Evolutionary conservation across 106 monocot species (phyloP), one percentile per base, ranked within the genome.

Genomic region (Chionographis japonica): DNA sequence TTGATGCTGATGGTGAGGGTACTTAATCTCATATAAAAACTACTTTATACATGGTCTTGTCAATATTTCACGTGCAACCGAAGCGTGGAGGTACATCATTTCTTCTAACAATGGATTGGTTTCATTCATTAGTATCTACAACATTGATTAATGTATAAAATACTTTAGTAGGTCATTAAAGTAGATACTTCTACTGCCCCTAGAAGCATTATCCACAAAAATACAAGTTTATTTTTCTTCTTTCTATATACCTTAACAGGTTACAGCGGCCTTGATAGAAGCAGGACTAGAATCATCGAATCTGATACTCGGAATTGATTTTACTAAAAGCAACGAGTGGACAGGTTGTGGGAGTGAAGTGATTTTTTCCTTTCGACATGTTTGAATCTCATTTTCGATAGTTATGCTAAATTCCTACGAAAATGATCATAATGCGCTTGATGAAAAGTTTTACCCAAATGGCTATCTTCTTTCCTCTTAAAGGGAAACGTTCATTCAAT

Each of bases 321-420:
- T 91, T 68, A 91, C 91, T 38, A 91, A 85, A 72, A 91, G 91
- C 74, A 91, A 87, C n/a, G 87, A 87, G 54, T 87, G 87, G 87
- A 80, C 87, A 76, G 86, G 86, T 87, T 55, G 8, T 14, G 59
- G 12, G 52, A 60, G 20, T 54, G 43, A 39, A 56, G 16, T 16
- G 13, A 13, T 46, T 41, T 43, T 40, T 43, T 8, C 9, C 16
- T 3, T 39, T 58, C 20, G 7, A 11, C 15, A 27, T 14, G 36
- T 11, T 39, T 8, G 13, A 17, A 36, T 50, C 37, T 58, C 8
- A 51, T 37, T 20, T 7, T 18, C 15, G 18, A 39, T 57, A n/a
- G n/a, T n/a, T n/a, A 50, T 10, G 4, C 19, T 70, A 18, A 9
- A 46, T 50, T 38, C 8, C 3, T 50, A 2, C 12, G 19, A 11